Base-by-base conservation (phyloP, 768 basidiomycete species). In the Psilocybe cyanescens region DNA sequence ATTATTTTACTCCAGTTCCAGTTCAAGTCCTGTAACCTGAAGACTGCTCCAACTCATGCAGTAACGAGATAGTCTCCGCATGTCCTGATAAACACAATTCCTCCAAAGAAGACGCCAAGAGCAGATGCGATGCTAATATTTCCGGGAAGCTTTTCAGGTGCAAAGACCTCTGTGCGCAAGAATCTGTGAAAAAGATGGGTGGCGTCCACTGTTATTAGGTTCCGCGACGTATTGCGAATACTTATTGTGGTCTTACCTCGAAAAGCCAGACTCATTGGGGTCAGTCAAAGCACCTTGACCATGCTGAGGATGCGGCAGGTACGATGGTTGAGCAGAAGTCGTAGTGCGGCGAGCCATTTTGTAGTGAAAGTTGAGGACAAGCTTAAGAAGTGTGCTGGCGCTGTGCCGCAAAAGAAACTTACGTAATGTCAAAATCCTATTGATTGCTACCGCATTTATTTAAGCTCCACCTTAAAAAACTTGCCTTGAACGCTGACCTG, bases 11-110 rank as follows among this genome's bases (percentile, higher is more conserved):
- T 33, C 55, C 54, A 30, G 29, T 31, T 19, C 9, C 9, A 12
- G 19, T 29, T 45, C 24, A 39, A 50, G 37, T 16, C 16, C 35
- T 33, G 59, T 6, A 55, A 59, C 16, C 52, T 35, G n/a, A 35
- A 49, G 4, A 29, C 62, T 55, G 24, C 60, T 17, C 17, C 17
- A 54, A 16, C 29, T 60, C 57, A 68, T 48, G 65, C 85, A 47
- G 90, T 90, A 6, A 94, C 83, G 78, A 94, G 83, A 46, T 90
- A 71, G 45, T 89, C 90, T 9, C 93, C 93, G 83, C 90, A 97
- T 45, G 85, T 84, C 72, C 91, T 86, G 14, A 88, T 86, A 12
- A 79, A 86, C 47, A 87, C 73, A 59, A 94, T 86, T 3, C 91
- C 90, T 30, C 84, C 89, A 28, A 86, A 75, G 67, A 94, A 94